A percentile compares a stretch with the other conserved stretches of the same genome.
Evolutionary conservation across 2,329 filamentous ascomycete genomes (phyloP).

Genomic region (Botrytis elliptica): DNA sequence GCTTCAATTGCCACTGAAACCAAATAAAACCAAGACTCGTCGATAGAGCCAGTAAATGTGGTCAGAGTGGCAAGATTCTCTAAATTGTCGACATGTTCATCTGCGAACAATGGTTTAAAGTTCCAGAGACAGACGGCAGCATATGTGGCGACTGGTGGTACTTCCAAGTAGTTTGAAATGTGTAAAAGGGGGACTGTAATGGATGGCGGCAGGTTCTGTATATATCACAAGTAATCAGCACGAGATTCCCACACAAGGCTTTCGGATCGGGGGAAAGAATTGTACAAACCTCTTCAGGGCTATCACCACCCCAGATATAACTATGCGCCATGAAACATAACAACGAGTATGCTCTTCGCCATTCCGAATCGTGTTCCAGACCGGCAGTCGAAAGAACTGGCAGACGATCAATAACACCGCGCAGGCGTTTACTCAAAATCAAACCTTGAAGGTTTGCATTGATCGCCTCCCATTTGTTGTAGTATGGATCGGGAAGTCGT

Average conservation of each 20-base stretch:
- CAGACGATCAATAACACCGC: conserved; percentile 74
- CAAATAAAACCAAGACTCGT: conserved; percentile 99
- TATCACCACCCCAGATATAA: conserved; percentile 94
- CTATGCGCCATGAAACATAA: conserved; percentile 89
- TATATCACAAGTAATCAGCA: conserved; percentile 18
- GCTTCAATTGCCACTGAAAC: conserved; percentile 95
- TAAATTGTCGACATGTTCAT: conserved; percentile 77
- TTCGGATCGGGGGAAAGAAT: background rate
- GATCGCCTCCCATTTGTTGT: conserved; percentile 90
- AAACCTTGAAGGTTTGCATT: conserved; percentile 82
- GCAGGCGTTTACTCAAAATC: conserved; percentile 79
- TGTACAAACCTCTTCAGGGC: conserved; percentile 64
- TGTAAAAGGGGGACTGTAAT: conserved; percentile 80
- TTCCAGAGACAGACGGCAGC: conserved; percentile 94
- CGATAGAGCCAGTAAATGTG: conserved; percentile 90
- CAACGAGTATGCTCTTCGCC: conserved; percentile 88
- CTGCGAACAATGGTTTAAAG: conserved; percentile 84
- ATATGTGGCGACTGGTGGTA: conserved; percentile 92
- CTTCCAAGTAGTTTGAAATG: conserved; percentile 74
- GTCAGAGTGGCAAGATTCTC: conserved; percentile 85
- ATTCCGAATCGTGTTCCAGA: conserved; percentile 82
- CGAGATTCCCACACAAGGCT: background rate
- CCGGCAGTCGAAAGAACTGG: conserved; percentile 80
- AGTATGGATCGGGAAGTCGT: conserved; percentile 82
- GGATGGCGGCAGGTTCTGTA: conserved; percentile 65